phyloP scores from a whole-genome alignment of 768 basidiomycete genomes.

The Lactarius pseudohatsudake region DNA sequence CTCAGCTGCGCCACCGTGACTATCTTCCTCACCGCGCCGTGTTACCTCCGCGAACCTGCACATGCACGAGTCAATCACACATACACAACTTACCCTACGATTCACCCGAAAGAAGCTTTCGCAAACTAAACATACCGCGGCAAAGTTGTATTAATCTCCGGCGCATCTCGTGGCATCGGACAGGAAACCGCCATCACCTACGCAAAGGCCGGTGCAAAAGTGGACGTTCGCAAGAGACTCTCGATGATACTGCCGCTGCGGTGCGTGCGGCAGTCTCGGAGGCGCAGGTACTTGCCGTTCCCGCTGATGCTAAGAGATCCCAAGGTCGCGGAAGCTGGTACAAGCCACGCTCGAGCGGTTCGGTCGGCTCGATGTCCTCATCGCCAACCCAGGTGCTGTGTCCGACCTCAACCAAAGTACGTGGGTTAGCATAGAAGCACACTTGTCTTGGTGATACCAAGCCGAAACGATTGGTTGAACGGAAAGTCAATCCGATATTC shows the following conservation, averaged over 20 bases:
- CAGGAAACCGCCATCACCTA: slow-evolving; percentile 6
- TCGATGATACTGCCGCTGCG: slow-evolving; percentile 28
- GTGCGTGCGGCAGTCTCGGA: slow-evolving; percentile 6
- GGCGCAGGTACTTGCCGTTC: slow-evolving; percentile 20
- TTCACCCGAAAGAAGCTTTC: neutral
- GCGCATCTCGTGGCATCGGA: slow-evolving; percentile 30
- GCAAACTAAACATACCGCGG: slow-evolving; percentile 23
- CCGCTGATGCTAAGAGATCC: slow-evolving; percentile 26
- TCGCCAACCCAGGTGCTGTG: slow-evolving; percentile 23
- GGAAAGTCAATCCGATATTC: slow-evolving; percentile 25
- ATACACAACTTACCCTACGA: slow-evolving; percentile 4
- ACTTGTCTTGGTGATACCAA: neutral
- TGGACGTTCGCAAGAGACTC: slow-evolving; percentile 18
- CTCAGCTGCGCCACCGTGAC: too few relatives aligned
- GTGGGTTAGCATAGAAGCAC: neutral
- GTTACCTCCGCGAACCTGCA: too few relatives aligned
- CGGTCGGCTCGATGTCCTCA: slow-evolving; percentile 31
- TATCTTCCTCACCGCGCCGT: too few relatives aligned
- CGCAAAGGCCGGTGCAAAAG: slow-evolving; percentile 16
- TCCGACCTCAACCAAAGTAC: neutral
- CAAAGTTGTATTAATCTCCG: slow-evolving; percentile 30
- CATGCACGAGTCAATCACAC: too few relatives aligned
- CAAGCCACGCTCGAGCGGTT: slow-evolving; percentile 30
- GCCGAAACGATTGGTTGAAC: slow-evolving; percentile 27
- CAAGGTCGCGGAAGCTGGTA: slow-evolving; percentile 16